These are phyloP conservation scores for Mycosphaerella arachidis DNA, from an alignment of 2,329 filamentous ascomycete species.

Conservation along the genomic window DNA sequence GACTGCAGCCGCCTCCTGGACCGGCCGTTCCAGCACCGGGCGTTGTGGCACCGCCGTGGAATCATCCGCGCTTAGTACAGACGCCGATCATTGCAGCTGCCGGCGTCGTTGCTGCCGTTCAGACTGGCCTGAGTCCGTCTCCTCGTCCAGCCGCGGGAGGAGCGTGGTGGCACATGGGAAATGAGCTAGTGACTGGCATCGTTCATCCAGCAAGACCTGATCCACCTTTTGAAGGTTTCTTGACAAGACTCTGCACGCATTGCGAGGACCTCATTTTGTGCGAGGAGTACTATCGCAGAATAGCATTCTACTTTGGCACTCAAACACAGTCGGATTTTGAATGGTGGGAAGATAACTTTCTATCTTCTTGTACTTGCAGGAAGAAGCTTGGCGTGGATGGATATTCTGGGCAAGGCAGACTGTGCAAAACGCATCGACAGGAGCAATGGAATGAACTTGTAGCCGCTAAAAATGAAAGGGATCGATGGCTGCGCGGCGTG, in stretches of 20 bases:
- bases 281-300: too few species aligned
- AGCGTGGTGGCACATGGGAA: neutral
- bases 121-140: neutral
- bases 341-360: neutral
- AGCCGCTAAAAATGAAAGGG: neutral
- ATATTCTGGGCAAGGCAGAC: neutral
- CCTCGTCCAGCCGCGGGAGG: neutral
- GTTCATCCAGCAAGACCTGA: neutral
- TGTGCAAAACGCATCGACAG: constrained; percentile 3
- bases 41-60: neutral
- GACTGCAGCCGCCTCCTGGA: neutral
- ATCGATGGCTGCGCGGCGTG: constrained; percentile 2
- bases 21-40: neutral
- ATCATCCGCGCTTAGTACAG: neutral
- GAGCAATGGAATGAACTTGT: neutral
- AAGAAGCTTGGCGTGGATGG: neutral
- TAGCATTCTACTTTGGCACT: too few species aligned
- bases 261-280: neutral
- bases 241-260: constrained; percentile 1
- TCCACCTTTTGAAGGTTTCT: neutral
- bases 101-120: neutral
- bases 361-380: constrained; percentile 1
- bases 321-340: neutral
- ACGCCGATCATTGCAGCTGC: neutral
- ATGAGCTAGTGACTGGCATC: neutral